phyloP scores from a whole-genome alignment of 345 rosid genomes.

The Gossypium mustelinum region DNA sequence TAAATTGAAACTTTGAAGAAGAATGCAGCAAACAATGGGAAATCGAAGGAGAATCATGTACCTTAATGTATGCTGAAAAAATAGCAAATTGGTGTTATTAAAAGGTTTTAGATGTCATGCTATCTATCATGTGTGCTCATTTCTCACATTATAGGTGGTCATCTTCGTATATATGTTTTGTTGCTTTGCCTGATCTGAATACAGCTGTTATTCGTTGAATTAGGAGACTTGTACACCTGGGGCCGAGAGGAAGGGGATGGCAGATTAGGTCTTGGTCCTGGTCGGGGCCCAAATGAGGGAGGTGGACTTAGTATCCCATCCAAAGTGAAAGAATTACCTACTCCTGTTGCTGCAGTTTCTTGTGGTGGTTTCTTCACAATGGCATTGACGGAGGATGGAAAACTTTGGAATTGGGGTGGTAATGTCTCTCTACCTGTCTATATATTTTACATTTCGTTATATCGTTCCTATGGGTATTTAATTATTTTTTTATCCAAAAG shows the following conservation, averaged over 20 bases:
- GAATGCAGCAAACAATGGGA: not conserved
- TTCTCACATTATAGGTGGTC: not conserved
- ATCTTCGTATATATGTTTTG: not conserved
- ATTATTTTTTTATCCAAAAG: not conserved
- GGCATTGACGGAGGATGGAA: conserved; percentile 71
- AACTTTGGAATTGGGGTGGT: conserved; percentile 98
- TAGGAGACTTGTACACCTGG: conserved; percentile 85
- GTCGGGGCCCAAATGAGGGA: conserved; percentile 84
- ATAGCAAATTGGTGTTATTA: not conserved
- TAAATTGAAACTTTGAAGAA: not conserved
- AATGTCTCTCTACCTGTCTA: not conserved
- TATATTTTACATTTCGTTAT: conserved; percentile 9
- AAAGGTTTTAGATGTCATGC: not conserved
- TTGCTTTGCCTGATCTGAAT: not conserved
- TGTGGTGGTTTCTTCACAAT: conserved; percentile 93
- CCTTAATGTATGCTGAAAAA: not conserved
- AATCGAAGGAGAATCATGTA: not conserved
- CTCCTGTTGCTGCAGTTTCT: conserved; percentile 62
- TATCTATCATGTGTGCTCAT: not conserved
- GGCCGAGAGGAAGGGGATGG: conserved; percentile 98
- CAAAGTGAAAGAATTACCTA: conserved; percentile 59
- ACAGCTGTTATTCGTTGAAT: conserved; percentile 17
- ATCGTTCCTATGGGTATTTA: not conserved
- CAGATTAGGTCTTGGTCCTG: conserved; percentile 91
- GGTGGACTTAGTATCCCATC: conserved; percentile 93